These are phyloP conservation scores for Candida ficus DNA, from an alignment of 805 yeast species.

Conservation along the genomic window DNA sequence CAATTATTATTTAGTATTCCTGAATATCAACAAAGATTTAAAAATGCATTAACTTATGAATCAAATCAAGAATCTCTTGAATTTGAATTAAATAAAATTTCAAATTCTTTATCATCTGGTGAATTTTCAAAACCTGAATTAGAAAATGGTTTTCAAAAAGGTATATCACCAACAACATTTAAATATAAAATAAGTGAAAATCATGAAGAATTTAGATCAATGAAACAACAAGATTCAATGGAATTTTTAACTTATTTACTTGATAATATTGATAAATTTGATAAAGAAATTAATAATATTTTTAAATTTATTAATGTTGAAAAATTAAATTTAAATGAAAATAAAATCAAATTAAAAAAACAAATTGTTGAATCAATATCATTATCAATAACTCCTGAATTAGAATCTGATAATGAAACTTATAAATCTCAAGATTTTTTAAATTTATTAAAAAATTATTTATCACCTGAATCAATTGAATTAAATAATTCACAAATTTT, in stretches of 20 bases:
- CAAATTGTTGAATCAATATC: slow-evolving; percentile 63
- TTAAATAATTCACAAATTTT: slow-evolving; percentile 11
- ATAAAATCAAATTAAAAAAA: slow-evolving; percentile 49
- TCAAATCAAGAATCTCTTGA: slow-evolving; percentile 43
- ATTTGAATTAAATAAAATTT: slow-evolving; percentile 74
- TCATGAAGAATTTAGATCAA: slow-evolving; percentile 79
- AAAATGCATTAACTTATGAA: slow-evolving; percentile 33
- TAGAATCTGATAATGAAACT: slow-evolving; percentile 20
- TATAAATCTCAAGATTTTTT: slow-evolving; percentile 36
- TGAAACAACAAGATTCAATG: slow-evolving; percentile 92
- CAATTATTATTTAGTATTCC: slow-evolving; percentile 56
- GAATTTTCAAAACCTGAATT: slow-evolving; percentile 55
- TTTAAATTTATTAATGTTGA: slow-evolving; percentile 65
- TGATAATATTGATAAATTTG: slow-evolving; percentile 52
- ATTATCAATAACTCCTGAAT: slow-evolving; percentile 50
- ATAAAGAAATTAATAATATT: slow-evolving; percentile 33
- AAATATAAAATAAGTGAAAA: slow-evolving; percentile 71
- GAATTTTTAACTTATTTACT: slow-evolving; percentile 74
- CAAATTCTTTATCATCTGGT: slow-evolving; percentile 75
- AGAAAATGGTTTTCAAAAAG: slow-evolving; percentile 49
- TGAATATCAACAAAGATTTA: slow-evolving; percentile 25
- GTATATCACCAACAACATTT: slow-evolving; percentile 72
- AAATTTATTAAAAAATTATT: slow-evolving; percentile 44
- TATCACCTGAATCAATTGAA: slow-evolving; percentile 56
- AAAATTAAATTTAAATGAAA: slow-evolving; percentile 49